Evolutionary conservation across 768 basidiomycete genomes (phyloP), one percentile per base, ranked within the genome.

Genomic region (Boletus vermiculosoides): DNA sequence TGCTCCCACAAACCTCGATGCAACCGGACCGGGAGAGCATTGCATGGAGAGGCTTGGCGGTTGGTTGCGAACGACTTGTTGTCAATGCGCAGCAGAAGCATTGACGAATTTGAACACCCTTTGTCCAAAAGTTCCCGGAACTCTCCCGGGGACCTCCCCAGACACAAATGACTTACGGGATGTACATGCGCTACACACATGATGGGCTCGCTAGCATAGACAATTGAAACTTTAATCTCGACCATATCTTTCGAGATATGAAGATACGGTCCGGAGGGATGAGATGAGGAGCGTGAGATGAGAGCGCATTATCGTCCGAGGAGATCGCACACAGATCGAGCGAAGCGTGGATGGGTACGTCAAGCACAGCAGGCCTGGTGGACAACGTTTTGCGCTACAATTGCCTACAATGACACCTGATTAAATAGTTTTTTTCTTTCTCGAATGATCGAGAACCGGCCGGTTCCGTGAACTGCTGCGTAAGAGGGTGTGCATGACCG

Each of bases 401-500:
- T 42, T 36, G 52, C 44, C 49, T n/a, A 11, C 16, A 6, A 47
- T 37, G 34, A 25, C 11, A 34, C 22, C 31, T 20, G 20, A 53
- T 57, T 23, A 49, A 55, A 40, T 34, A 15, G 16, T n/a, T 36
- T 45, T 45, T 52, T 25, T 46, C 34, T 45, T 48, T 15, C 30
- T 50, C 4, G 45, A 22, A 34, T 36, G 56, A 61, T 66, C 59
- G 53, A 40, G 52, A 46, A 47, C 33, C 37, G 63, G 52, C 16
- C 66, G 67, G 67, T 52, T 49, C 67, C 67, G 67, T 55, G 18
- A 60, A 40, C 1, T 37, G 56, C 63, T 54, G 57, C 54, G 63
- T 18, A n/a, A n/a, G n/a, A n/a, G n/a, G n/a, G n/a, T 25, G 45
- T 33, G 31, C 42, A 46, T 37, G 31, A 8, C 25, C 49, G 60